Conservation (phyloP, 768 basidiomycete species). For the Cyclocybe aegerita region DNA sequence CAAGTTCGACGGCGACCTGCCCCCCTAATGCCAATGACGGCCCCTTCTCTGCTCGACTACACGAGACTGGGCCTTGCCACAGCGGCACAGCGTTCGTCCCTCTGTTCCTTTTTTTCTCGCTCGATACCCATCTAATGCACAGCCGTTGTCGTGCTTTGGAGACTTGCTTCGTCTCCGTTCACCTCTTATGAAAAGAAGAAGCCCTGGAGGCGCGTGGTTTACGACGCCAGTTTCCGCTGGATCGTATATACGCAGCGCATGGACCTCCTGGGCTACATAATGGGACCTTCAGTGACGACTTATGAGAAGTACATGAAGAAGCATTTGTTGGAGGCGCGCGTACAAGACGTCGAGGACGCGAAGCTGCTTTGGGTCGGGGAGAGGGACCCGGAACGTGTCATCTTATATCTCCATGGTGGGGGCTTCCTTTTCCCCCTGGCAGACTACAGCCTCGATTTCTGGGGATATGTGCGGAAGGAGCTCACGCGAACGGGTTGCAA, state of each 20-base stretch:
- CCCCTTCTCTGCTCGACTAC: too few relatives aligned
- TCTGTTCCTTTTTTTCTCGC: too few relatives aligned
- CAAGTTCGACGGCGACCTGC: too few relatives aligned
- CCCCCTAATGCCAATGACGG: too few relatives aligned
- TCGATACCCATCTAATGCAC: too few relatives aligned
- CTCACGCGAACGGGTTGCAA: background rate
- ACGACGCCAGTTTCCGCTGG: constrained; percentile 11
- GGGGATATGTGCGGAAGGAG: constrained; percentile 7
- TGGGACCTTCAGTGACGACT: constrained; percentile 1
- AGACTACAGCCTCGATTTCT: constrained; percentile 9
- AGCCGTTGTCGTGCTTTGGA: constrained; percentile 5
- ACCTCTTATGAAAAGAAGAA: constrained; percentile 1
- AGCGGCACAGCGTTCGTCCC: too few relatives aligned
- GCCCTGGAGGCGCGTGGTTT: constrained; percentile 11
- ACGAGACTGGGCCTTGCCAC: too few relatives aligned
- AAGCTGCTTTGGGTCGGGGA: constrained; percentile 12
- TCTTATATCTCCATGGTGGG: constrained; percentile 18
- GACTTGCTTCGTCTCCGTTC: background rate
- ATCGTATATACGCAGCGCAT: constrained; percentile 5
- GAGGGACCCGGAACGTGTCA: constrained; percentile 6
- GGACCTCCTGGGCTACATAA: background rate
- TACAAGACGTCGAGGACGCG: constrained; percentile 7
- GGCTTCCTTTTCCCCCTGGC: constrained; percentile 10
- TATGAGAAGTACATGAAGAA: constrained; percentile 10
- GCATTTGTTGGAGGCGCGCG: background rate